phyloP scores from a whole-genome alignment of 2,329 filamentous ascomycete species.

The Acarospora socialis region DNA sequence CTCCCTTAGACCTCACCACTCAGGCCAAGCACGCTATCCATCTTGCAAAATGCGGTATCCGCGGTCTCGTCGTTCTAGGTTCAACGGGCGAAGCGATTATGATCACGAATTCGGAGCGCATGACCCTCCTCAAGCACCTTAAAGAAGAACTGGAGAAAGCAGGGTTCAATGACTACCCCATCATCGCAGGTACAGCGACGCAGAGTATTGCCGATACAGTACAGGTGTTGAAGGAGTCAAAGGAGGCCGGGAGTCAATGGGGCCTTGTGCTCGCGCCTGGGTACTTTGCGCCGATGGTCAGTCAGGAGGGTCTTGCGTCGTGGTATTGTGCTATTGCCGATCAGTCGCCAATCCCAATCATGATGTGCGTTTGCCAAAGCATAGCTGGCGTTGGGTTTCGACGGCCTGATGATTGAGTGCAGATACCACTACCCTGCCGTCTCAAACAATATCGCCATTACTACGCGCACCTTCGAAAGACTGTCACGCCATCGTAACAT shows the following conservation, averaged over 20 bases:
- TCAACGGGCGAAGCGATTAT: slow-evolving; percentile 52
- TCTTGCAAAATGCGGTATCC: slow-evolving; percentile 45
- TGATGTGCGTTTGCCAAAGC: slow-evolving; percentile 35
- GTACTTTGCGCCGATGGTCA: slow-evolving; percentile 47
- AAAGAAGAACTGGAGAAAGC: slow-evolving; percentile 40
- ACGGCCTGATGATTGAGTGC: not conserved
- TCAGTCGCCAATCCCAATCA: slow-evolving; percentile 42
- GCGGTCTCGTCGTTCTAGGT: slow-evolving; percentile 47
- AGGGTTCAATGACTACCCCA: slow-evolving; percentile 43
- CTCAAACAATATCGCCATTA: slow-evolving; percentile 48
- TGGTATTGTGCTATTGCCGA: slow-evolving; percentile 51
- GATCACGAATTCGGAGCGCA: slow-evolving; percentile 43
- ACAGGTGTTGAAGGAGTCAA: slow-evolving; percentile 40
- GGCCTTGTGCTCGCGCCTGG: slow-evolving; percentile 50
- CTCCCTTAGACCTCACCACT: slow-evolving; percentile 42
- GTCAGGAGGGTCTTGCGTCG: slow-evolving; percentile 43
- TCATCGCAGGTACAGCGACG: slow-evolving; percentile 48
- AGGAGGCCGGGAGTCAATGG: slow-evolving; percentile 45
- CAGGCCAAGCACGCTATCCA: slow-evolving; percentile 46
- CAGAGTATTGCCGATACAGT: slow-evolving; percentile 49
- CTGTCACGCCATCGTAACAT: slow-evolving; percentile 52
- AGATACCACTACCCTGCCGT: slow-evolving; percentile 54
- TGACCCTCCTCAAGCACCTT: slow-evolving; percentile 39
- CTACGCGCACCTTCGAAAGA: slow-evolving; percentile 27
- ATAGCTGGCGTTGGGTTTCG: not conserved